Conservation (phyloP, 2,329 filamentous ascomycete species). For the Periconia sp. region DNA sequence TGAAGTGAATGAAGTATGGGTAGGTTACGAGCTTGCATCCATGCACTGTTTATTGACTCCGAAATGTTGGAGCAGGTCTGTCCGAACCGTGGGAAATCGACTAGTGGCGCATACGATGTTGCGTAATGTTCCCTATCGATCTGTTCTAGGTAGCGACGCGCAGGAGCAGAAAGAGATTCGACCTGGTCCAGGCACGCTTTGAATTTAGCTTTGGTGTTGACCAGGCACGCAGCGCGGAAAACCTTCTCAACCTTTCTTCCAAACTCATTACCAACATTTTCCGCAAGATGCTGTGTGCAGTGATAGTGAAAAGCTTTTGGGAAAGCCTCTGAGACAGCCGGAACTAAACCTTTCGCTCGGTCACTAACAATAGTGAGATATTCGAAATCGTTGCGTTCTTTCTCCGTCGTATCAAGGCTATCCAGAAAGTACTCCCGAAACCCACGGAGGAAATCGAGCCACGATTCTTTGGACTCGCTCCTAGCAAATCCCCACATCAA, state of each 20-base stretch:
- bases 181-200: background rate
- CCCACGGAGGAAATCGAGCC: conserved; percentile 1
- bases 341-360: conserved; percentile 1
- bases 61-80: conserved; percentile 7
- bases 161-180: background rate
- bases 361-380: background rate
- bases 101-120: conserved; percentile 5
- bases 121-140: conserved; percentile 5
- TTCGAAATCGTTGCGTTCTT: too few species aligned
- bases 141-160: conserved; percentile 6
- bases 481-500: conserved; percentile 5
- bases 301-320: conserved; percentile 7
- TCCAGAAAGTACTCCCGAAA: too few species aligned
- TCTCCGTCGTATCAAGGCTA: too few species aligned
- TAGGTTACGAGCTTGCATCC: conserved; percentile 6
- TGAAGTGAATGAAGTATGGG: conserved; percentile 6
- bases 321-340: conserved; percentile 4
- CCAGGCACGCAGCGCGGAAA: too few species aligned
- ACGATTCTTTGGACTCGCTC: conserved; percentile 7
- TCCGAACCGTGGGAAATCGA: conserved; percentile 5
- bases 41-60: conserved; percentile 6
- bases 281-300: conserved; percentile 4
- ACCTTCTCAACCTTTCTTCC: too few species aligned
- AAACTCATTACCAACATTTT: background rate
- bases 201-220: too few species aligned